phyloP scores from a whole-genome alignment of 2,329 filamentous ascomycete genomes.

The Aspergillus sp. region DNA sequence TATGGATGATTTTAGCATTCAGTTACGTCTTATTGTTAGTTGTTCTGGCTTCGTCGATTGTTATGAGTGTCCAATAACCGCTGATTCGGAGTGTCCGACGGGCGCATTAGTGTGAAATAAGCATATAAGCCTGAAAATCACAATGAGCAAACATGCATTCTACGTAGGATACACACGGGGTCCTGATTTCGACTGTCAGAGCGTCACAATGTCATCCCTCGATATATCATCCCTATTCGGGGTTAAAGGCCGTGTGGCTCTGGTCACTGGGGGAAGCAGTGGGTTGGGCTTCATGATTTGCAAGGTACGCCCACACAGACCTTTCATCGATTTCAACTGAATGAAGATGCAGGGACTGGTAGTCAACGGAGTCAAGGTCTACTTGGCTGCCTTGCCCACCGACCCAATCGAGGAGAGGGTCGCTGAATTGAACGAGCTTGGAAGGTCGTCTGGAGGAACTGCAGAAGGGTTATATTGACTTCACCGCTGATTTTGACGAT shows the following conservation, averaged over 20 bases:
- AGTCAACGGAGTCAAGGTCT: conserved; percentile 48
- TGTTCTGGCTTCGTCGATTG: too few relatives aligned
- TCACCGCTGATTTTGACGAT: neutral
- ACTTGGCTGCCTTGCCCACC: conserved; percentile 42
- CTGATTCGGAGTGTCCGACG: too few relatives aligned
- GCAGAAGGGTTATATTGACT: conserved; percentile 40
- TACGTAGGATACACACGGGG: too few relatives aligned
- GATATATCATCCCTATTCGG: conserved; percentile 22
- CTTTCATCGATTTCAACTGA: neutral
- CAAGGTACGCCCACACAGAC: conserved; percentile 27
- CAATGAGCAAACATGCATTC: too few relatives aligned
- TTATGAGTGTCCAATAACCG: too few relatives aligned
- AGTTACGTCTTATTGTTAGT: neutral
- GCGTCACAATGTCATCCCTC: conserved; percentile 13
- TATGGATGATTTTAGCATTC: neutral
- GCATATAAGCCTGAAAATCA: too few relatives aligned
- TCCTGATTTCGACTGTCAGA: too few relatives aligned
- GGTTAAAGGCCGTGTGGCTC: conserved; percentile 44
- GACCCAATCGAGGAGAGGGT: conserved; percentile 43
- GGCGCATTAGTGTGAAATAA: too few relatives aligned
- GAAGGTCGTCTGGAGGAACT: conserved; percentile 34
- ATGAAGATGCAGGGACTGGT: conserved; percentile 39
- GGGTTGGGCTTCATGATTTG: conserved; percentile 50
- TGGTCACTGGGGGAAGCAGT: conserved; percentile 47
- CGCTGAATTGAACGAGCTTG: conserved; percentile 40